Percentiles rank a stretch among this genome's conserved stretches.
Conservation (phyloP, 2,329 filamentous ascomycete genomes). For the Claviceps maximensis region DNA sequence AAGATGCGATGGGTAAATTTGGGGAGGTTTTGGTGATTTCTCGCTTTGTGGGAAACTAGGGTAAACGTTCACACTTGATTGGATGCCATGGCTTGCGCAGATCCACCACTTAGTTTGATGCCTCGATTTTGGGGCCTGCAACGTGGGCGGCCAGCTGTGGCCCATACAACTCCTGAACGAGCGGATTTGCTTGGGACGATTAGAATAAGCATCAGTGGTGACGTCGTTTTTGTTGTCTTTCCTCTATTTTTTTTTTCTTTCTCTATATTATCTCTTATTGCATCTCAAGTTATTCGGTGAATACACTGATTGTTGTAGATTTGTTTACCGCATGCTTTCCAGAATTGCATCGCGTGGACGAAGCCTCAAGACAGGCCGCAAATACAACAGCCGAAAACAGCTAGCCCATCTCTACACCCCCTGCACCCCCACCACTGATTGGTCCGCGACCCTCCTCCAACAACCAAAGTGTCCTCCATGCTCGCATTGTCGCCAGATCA, state of each 20-base stretch:
- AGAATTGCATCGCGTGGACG: not conserved
- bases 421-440: constrained; percentile 2
- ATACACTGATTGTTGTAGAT: too few relatives aligned
- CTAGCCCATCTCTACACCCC: not conserved
- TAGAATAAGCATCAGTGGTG: not conserved
- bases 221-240: not conserved
- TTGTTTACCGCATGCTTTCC: too few relatives aligned
- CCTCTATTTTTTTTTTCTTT: not conserved
- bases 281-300: too few relatives aligned
- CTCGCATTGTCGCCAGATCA: constrained; percentile 1
- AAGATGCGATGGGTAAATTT: constrained; percentile 22
- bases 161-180: not conserved
- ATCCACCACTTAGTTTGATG: not conserved
- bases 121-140: constrained; percentile 5
- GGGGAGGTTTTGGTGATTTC: constrained; percentile 29
- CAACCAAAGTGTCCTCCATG: constrained; percentile 7
- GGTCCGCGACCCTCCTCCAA: constrained; percentile 2
- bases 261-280: not conserved
- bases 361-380: not conserved
- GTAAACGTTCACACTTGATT: constrained; percentile 23
- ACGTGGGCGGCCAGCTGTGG: not conserved
- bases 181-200: not conserved
- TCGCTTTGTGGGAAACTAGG: constrained; percentile 31
- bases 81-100: constrained; percentile 14
- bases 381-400: not conserved